Conservation (phyloP, 305 asterid species). For the Solanum aculeatissimum region DNA sequence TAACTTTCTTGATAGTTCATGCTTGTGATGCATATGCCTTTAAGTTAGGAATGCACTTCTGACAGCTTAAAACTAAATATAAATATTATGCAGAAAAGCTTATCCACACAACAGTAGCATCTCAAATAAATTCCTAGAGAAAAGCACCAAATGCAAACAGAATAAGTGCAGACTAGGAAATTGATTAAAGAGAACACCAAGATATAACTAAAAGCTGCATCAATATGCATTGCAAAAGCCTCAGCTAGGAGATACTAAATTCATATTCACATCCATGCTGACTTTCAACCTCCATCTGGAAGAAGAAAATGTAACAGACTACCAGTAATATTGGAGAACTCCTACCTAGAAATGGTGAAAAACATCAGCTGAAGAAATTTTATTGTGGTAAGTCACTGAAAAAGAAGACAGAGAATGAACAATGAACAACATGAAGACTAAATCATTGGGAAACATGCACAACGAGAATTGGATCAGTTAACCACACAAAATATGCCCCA, state of each 20-base stretch:
- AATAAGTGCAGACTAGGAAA: not conserved
- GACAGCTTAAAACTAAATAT: not conserved
- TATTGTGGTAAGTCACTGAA: not conserved
- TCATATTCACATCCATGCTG: not conserved
- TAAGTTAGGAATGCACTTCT: not conserved
- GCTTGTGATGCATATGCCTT: not conserved
- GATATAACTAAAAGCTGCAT: not conserved
- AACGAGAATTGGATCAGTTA: not conserved
- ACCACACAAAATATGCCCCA: not conserved
- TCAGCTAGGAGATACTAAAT: not conserved
- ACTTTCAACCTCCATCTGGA: not conserved
- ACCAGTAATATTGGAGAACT: not conserved
- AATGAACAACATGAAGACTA: not conserved
- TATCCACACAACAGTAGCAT: not conserved
- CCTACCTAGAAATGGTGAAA: not conserved
- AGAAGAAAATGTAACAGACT: not conserved
- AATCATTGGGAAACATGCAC: not conserved
- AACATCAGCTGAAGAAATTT: not conserved
- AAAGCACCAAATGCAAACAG: not conserved
- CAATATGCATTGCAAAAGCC: not conserved
- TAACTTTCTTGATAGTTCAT: not conserved
- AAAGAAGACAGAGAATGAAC: not conserved
- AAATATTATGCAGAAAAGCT: not conserved
- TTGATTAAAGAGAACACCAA: not conserved
- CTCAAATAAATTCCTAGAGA: not conserved